A percentile compares a stretch with the other conserved stretches of the same genome.
These are phyloP conservation scores for Trebouxia sp. DNA, from an alignment of 139 green algal species.

Conservation along the genomic window DNA sequence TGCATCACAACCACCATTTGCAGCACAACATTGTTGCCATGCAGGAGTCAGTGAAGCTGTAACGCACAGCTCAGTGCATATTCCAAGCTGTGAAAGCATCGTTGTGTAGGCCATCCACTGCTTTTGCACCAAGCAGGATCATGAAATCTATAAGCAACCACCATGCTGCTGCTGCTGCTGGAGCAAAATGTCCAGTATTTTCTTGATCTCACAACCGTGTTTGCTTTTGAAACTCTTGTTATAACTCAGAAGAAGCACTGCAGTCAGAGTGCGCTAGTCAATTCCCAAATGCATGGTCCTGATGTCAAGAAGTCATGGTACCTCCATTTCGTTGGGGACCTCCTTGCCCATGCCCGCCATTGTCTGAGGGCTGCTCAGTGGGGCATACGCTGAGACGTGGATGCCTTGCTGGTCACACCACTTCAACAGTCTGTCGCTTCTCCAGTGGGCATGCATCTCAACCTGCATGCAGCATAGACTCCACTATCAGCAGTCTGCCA, in stretches of 20 bases:
- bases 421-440: slow-evolving; percentile 74
- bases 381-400: slow-evolving; percentile 90
- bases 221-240: not conserved
- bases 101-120: no score
- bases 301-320: not conserved
- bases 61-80: no score
- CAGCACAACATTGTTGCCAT: no score
- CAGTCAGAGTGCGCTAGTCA: not conserved
- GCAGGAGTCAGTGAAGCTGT: no score
- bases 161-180: not conserved
- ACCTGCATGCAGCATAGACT: slow-evolving; percentile 72
- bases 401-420: slow-evolving; percentile 50
- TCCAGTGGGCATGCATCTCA: slow-evolving; percentile 89
- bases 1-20: no score
- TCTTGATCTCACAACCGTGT: not conserved
- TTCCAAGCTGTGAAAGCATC: no score
- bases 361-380: slow-evolving; percentile 81
- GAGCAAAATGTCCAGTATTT: not conserved
- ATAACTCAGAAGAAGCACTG: not conserved
- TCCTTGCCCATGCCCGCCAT: slow-evolving; percentile 16
- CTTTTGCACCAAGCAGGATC: not conserved
- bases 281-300: not conserved
- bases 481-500: no score
- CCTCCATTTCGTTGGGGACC: slow-evolving; percentile 15
- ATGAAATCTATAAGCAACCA: not conserved